A percentile compares a stretch with the other conserved stretches of the same genome.
Evolutionary conservation across 2,329 filamentous ascomycete species (phyloP).

Genomic region (Pseudomassariella vexata): DNA sequence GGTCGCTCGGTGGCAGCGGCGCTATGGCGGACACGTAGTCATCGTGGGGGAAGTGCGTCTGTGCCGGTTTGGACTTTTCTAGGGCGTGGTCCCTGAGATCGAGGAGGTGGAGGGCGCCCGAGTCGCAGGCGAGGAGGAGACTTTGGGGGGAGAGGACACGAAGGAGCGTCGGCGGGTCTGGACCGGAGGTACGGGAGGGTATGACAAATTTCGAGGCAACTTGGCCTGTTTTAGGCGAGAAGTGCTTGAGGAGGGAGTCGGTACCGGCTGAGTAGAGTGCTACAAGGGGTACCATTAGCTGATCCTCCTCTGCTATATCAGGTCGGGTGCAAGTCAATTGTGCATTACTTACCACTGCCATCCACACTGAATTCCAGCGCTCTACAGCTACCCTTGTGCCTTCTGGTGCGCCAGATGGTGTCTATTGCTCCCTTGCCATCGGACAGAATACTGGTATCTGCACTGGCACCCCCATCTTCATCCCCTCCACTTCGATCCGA

Average conservation of each 20-base stretch:
- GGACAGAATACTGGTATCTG: slow-evolving; percentile 42
- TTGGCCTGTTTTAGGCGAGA: slow-evolving; percentile 51
- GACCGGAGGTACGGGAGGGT: slow-evolving; percentile 45
- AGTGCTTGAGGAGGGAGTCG: slow-evolving; percentile 52
- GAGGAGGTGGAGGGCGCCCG: slow-evolving; percentile 79
- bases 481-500: slow-evolving; percentile 44
- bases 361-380: slow-evolving; percentile 74
- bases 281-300: slow-evolving; percentile 19
- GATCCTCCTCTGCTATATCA: background rate
- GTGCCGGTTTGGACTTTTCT: slow-evolving; percentile 57
- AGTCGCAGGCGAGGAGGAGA: slow-evolving; percentile 85
- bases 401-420: slow-evolving; percentile 76
- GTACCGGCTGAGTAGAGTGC: slow-evolving; percentile 60
- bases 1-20: slow-evolving; percentile 70
- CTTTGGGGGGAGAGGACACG: slow-evolving; percentile 83
- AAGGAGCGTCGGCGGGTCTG: slow-evolving; percentile 74
- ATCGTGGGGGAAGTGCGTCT: slow-evolving; percentile 80
- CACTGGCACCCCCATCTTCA: slow-evolving; percentile 42
- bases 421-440: slow-evolving; percentile 72
- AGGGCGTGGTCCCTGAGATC: slow-evolving; percentile 66
- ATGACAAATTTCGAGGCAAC: slow-evolving; percentile 81
- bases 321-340: slow-evolving; percentile 1
- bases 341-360: slow-evolving; percentile 58
- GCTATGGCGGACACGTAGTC: slow-evolving; percentile 90
- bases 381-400: slow-evolving; percentile 92